Conservation (phyloP, 305 asterid species). For the Fraxinus velutina region DNA sequence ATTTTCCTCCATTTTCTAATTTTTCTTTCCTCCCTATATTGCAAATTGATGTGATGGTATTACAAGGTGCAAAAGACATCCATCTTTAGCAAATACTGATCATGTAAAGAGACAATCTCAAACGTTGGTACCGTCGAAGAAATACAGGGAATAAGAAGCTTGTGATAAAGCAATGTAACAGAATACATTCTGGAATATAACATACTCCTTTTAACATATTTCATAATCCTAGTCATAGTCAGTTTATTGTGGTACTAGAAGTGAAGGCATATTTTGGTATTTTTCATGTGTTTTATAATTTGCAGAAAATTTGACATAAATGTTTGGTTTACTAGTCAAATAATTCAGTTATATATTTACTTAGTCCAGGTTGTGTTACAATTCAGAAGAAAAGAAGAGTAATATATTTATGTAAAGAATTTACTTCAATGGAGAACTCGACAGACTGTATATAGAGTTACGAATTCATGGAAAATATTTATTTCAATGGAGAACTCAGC, state of each 20-base stretch:
- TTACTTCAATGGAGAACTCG: background rate
- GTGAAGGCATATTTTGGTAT: background rate
- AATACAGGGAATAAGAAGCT: background rate
- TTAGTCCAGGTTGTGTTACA: background rate
- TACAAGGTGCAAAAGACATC: conserved; percentile 11
- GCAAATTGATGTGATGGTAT: conserved; percentile 10
- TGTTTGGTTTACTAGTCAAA: background rate
- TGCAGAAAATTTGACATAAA: conserved; percentile 7
- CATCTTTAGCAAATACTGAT: background rate
- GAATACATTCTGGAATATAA: background rate
- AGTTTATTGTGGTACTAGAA: background rate
- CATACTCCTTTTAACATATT: background rate
- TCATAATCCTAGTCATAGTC: background rate
- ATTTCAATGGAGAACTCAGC: conserved; percentile 4
- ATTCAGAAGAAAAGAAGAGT: background rate
- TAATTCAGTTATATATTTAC: background rate
- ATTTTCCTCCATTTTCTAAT: conserved; percentile 93
- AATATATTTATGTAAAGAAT: background rate
- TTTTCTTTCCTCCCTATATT: conserved; percentile 75
- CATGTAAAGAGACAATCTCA: background rate
- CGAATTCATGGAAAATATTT: conserved; percentile 17
- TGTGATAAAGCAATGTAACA: background rate
- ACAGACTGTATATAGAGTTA: background rate
- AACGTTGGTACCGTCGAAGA: background rate
- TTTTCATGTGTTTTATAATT: background rate